A percentile compares a stretch with the other conserved stretches of the same genome.
Conservation (phyloP, 2,329 filamentous ascomycete species). For the Penicillium sp. region DNA sequence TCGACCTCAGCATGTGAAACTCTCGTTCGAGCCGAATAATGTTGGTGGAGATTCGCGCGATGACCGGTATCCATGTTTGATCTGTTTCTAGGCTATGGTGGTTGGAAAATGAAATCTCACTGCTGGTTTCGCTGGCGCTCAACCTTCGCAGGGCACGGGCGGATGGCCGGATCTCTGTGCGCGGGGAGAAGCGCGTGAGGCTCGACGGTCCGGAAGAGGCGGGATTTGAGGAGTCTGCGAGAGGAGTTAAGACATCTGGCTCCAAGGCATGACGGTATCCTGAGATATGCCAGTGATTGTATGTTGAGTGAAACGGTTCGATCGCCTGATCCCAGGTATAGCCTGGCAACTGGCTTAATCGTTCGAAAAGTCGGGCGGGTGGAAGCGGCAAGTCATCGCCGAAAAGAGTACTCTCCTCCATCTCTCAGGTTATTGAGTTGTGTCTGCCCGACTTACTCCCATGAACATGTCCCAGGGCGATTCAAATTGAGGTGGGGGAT, state of each 20-base stretch:
- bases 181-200: slow-evolving; percentile 44
- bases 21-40: slow-evolving; percentile 80
- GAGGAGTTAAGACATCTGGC: slow-evolving; percentile 48
- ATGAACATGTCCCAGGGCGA: slow-evolving; percentile 13
- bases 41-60: slow-evolving; percentile 81
- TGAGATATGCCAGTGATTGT: slow-evolving; percentile 82
- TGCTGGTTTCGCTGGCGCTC: slow-evolving; percentile 52
- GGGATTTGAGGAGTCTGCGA: slow-evolving; percentile 35
- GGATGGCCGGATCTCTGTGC: slow-evolving; percentile 39
- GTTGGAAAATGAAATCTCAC: slow-evolving; percentile 43
- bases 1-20: slow-evolving; percentile 74
- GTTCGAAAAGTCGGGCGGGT: slow-evolving; percentile 67
- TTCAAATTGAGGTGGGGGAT: neutral
- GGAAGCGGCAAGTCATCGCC: slow-evolving; percentile 53
- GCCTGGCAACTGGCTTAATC: slow-evolving; percentile 68
- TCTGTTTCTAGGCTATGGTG: slow-evolving; percentile 22
- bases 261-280: slow-evolving; percentile 57
- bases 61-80: slow-evolving; percentile 58
- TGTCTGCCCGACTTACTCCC: slow-evolving; percentile 10
- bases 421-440: slow-evolving; percentile 16
- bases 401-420: slow-evolving; percentile 39
- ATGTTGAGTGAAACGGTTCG: slow-evolving; percentile 57
- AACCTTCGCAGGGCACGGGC: slow-evolving; percentile 44
- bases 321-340: slow-evolving; percentile 71
- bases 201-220: slow-evolving; percentile 42